These are phyloP conservation scores for Fusarium verrucosum DNA, from an alignment of 2,329 filamentous ascomycete species.

Conservation along the genomic window DNA sequence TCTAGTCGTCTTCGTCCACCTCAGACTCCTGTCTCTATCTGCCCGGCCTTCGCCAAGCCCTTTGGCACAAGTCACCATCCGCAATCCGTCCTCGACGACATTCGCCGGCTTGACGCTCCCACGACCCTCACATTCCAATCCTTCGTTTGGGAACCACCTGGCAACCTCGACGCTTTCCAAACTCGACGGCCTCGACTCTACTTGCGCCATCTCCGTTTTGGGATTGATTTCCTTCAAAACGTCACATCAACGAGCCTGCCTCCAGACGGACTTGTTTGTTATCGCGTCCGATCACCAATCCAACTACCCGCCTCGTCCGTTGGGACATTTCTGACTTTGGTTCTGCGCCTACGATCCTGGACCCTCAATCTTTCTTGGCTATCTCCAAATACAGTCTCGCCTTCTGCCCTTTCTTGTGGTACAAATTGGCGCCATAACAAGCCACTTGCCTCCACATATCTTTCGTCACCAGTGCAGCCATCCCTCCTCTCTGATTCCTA, in stretches of 20 bases:
- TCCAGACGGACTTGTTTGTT: conserved; percentile 17
- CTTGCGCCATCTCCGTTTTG: conserved; percentile 36
- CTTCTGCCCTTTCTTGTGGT: conserved; percentile 2
- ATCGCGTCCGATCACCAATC: conserved; percentile 20
- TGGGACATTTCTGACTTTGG: conserved; percentile 13
- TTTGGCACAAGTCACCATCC: conserved; percentile 32
- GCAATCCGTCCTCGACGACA: conserved; percentile 37
- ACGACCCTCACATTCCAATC: conserved; percentile 43
- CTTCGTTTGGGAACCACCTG: conserved; percentile 15
- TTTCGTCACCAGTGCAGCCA: conserved; percentile 19
- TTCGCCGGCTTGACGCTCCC: conserved; percentile 32
- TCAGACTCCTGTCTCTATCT: conserved; percentile 6
- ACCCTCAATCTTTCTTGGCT: conserved; percentile 19
- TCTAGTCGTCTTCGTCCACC: conserved; percentile 27
- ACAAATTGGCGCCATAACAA: conserved; percentile 29
- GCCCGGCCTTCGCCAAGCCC: conserved; percentile 30
- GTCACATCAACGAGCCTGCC: conserved; percentile 28
- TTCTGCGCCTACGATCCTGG: conserved; percentile 22
- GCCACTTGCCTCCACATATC: conserved; percentile 28
- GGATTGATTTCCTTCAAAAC: conserved; percentile 32
- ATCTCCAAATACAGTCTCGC: conserved; percentile 17
- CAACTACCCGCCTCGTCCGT: conserved; percentile 20
- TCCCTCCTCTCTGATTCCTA: conserved; percentile 6
- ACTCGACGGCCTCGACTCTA: conserved; percentile 28
- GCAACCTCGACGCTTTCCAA: conserved; percentile 26